Evolutionary conservation across 306 rosid genomes (phyloP).

Genomic region (Herpetospermum pedunculosum): DNA sequence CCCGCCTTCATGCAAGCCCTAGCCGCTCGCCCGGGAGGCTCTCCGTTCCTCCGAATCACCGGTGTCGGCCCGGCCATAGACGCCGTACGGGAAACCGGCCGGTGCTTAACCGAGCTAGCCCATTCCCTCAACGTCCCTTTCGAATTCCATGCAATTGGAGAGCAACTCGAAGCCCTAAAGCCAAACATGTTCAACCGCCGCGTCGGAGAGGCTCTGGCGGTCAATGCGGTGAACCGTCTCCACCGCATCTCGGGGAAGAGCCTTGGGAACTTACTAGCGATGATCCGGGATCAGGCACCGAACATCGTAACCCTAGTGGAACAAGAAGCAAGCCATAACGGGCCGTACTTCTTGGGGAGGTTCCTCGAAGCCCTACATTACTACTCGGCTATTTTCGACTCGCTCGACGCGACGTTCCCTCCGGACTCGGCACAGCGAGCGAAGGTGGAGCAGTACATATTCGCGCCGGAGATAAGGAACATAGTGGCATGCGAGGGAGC

Average conservation of each 20-base stretch:
- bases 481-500: conserved; percentile 71
- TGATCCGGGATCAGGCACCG: conserved; percentile 83
- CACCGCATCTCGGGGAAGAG: conserved; percentile 47
- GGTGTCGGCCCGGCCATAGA: conserved; percentile 44
- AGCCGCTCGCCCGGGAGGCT: conserved; percentile 46
- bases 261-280: conserved; percentile 41
- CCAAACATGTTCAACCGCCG: conserved; percentile 75
- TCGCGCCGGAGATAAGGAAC: conserved; percentile 77
- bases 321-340: conserved; percentile 86
- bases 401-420: conserved; percentile 78
- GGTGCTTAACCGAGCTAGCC: conserved; percentile 53
- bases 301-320: conserved; percentile 67
- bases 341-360: conserved; percentile 72
- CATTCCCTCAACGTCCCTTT: conserved; percentile 78
- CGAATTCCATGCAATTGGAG: conserved; percentile 69
- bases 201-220: conserved; percentile 75
- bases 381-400: conserved; percentile 78
- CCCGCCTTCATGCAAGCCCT: conserved; percentile 93
- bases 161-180: conserved; percentile 51
- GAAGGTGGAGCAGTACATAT: conserved; percentile 89
- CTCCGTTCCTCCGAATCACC: conserved; percentile 60
- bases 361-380: conserved; percentile 74
- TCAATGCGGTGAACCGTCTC: conserved; percentile 61
- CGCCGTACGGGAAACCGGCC: conserved; percentile 49
- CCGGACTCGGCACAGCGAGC: conserved; percentile 64